A percentile compares a stretch with the other conserved stretches of the same genome.
phyloP scores from a whole-genome alignment of 306 rosid species.

The Pyrus bretschneideri region DNA sequence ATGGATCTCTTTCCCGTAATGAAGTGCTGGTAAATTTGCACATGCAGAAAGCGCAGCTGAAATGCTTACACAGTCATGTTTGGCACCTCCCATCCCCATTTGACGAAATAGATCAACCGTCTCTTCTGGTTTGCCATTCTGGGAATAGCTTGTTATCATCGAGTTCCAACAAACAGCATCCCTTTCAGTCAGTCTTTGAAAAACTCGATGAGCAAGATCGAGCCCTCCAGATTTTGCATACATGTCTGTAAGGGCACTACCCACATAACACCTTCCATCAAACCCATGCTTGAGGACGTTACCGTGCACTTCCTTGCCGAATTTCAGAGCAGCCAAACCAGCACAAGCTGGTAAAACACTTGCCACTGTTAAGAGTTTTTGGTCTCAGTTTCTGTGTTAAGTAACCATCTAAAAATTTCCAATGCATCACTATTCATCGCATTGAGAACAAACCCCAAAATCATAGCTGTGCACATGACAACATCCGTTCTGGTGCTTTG shows the following conservation, averaged over 20 bases:
- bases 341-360: constrained; percentile 75
- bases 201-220: constrained; percentile 53
- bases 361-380: constrained; percentile 56
- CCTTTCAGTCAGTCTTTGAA: constrained; percentile 44
- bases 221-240: constrained; percentile 79
- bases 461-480: constrained; percentile 63
- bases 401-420: constrained; percentile 50
- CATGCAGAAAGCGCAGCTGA: constrained; percentile 64
- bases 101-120: constrained; percentile 56
- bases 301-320: constrained; percentile 74
- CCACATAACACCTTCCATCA: constrained; percentile 39
- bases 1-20: constrained; percentile 62
- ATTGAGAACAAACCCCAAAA: constrained; percentile 63
- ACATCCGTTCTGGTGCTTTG: constrained; percentile 28
- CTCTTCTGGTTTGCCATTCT: constrained; percentile 61
- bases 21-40: constrained; percentile 58
- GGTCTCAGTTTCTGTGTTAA: constrained; percentile 51
- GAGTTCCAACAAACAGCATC: constrained; percentile 81
- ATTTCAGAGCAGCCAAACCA: constrained; percentile 49
- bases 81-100: constrained; percentile 54
- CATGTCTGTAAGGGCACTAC: constrained; percentile 67
- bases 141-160: constrained; percentile 62
- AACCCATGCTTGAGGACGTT: constrained; percentile 42
- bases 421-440: constrained; percentile 53
- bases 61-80: constrained; percentile 54